Evolutionary conservation across 2,329 filamentous ascomycete species (phyloP).

Genomic region (Aspergillus sergii): DNA sequence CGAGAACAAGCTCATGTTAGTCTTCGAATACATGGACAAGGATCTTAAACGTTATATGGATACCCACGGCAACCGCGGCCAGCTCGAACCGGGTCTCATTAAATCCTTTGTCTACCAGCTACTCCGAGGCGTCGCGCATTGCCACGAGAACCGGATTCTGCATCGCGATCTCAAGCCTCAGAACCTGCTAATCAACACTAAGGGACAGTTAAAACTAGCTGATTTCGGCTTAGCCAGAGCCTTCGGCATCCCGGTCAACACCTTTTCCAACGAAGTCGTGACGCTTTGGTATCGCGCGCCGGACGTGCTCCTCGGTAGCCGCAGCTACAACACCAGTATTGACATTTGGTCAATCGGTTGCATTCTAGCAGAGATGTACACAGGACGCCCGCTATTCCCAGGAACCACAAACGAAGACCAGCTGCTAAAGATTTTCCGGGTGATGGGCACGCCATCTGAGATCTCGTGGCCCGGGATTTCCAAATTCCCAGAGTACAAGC

Average conservation of each 20-base stretch:
- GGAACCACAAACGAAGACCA: slow-evolving; percentile 99
- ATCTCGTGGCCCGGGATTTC: slow-evolving; percentile 90
- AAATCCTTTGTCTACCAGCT: slow-evolving; percentile 99
- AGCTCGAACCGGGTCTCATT: slow-evolving; percentile 85
- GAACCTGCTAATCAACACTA: slow-evolving; percentile 91
- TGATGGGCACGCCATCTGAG: slow-evolving; percentile 95
- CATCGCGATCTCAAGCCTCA: slow-evolving; percentile 96
- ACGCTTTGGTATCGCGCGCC: slow-evolving; percentile 98
- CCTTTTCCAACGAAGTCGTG: slow-evolving; percentile 96
- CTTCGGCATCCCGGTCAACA: slow-evolving; percentile 96
- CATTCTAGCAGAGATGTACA: slow-evolving; percentile 99
- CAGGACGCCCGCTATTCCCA: slow-evolving; percentile 92
- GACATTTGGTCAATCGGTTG: slow-evolving; percentile 99
- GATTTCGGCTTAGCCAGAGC: slow-evolving; percentile 93
- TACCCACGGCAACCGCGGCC: slow-evolving; percentile 82
- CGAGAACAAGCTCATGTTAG: slow-evolving; percentile 99
- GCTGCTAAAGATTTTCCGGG: slow-evolving; percentile 89
- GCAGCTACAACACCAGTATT: slow-evolving; percentile 99
- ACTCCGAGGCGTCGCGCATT: slow-evolving; percentile 92
- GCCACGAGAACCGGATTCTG: slow-evolving; percentile 93
- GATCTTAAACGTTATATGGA: slow-evolving; percentile 99
- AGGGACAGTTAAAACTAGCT: slow-evolving; percentile 86
- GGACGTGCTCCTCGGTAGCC: slow-evolving; percentile 87
- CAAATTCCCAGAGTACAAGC: slow-evolving; percentile 90
- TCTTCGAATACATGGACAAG: slow-evolving; percentile 98